Percentiles rank a stretch among this genome's conserved stretches.
Evolutionary conservation across 495 filamentous ascomycete genomes (phyloP).

Genomic region (Aspergillus panamensis): DNA sequence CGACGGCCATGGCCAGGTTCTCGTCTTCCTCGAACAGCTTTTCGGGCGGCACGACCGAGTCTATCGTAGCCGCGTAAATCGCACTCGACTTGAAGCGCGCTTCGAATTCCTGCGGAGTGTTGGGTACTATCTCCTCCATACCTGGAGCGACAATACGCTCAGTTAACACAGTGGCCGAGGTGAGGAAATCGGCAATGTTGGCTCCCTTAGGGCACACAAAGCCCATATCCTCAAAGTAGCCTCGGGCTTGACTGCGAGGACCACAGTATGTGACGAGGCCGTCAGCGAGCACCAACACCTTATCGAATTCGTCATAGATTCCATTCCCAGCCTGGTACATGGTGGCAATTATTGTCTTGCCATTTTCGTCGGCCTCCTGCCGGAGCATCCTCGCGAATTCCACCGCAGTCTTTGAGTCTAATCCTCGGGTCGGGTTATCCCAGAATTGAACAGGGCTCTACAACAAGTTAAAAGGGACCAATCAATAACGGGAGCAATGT

Average conservation of each 20-base stretch:
- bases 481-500: conserved; percentile 38
- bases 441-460: conserved; percentile 75
- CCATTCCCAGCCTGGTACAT: conserved; percentile 80
- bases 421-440: conserved; percentile 76
- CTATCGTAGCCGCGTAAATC: conserved; percentile 58
- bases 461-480: conserved; percentile 12
- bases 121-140: conserved; percentile 62
- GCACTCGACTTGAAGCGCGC: conserved; percentile 64
- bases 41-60: conserved; percentile 56
- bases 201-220: conserved; percentile 66
- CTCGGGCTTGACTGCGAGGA: conserved; percentile 52
- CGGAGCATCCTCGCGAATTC: conserved; percentile 71
- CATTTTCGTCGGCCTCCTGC: conserved; percentile 60
- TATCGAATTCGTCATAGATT: conserved; percentile 76
- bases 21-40: conserved; percentile 43
- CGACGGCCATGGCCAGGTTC: conserved; percentile 37
- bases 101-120: conserved; percentile 75
- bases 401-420: conserved; percentile 78
- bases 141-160: conserved; percentile 64
- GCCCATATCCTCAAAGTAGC: conserved; percentile 69
- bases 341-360: conserved; percentile 66
- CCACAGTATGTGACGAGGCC: conserved; percentile 80
- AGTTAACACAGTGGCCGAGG: conserved; percentile 66
- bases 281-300: conserved; percentile 72
- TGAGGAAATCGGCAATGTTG: conserved; percentile 76